phyloP scores from a whole-genome alignment of 768 basidiomycete species.

The Xerocomus spinulosus region DNA sequence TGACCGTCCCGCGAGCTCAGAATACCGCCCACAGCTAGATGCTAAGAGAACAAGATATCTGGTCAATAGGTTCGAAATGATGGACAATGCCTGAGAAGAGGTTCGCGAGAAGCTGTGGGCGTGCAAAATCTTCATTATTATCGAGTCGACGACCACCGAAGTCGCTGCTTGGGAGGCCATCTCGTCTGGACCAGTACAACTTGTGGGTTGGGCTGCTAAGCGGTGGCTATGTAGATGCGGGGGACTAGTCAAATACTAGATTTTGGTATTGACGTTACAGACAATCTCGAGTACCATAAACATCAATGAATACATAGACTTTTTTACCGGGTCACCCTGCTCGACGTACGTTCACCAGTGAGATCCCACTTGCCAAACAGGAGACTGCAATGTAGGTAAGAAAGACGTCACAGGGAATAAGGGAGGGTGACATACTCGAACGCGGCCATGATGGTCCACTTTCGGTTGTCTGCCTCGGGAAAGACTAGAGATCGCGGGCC shows the following conservation, averaged over 20 bases:
- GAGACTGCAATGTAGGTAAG: constrained; percentile 13
- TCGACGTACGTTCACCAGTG: constrained; percentile 16
- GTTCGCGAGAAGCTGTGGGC: constrained; percentile 74
- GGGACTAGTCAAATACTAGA: no score
- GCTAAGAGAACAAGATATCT: constrained; percentile 68
- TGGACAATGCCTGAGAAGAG: constrained; percentile 64
- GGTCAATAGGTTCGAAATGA: constrained; percentile 71
- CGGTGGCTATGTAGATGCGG: background rate
- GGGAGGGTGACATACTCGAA: constrained; percentile 77
- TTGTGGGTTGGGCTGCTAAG: no score
- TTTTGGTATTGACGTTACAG: no score
- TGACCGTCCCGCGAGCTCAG: constrained; percentile 69
- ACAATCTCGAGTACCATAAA: no score
- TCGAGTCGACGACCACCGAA: constrained; percentile 61
- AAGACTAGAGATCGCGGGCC: constrained; percentile 89
- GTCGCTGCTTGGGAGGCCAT: constrained; percentile 42
- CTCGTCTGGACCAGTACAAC: no score
- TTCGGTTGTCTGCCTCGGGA: constrained; percentile 93
- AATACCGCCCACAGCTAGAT: constrained; percentile 64
- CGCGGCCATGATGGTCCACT: constrained; percentile 92
- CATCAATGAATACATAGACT: no score
- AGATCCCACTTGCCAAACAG: constrained; percentile 48
- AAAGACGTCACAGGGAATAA: constrained; percentile 2
- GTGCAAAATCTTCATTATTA: constrained; percentile 65
- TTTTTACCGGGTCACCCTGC: constrained; percentile 9